Conservation (phyloP, 495 filamentous ascomycete genomes). For the Penicillium malachiteum region DNA sequence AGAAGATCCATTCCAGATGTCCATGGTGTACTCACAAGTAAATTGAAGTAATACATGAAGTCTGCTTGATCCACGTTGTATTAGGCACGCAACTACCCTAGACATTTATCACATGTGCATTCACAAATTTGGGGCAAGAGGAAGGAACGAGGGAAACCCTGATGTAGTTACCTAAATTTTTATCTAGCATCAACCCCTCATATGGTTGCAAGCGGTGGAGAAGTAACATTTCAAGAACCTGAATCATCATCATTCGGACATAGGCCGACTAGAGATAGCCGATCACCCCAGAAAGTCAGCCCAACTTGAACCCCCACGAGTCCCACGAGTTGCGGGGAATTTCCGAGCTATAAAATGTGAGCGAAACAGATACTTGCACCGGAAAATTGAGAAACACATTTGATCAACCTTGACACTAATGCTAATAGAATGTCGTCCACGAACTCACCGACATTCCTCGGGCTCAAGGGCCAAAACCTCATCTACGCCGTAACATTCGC, state of each 20-base stretch:
- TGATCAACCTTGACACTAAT: too few species aligned
- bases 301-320: background rate
- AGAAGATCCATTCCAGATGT: too few species aligned
- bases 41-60: too few species aligned
- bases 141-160: background rate
- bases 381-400: background rate
- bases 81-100: background rate
- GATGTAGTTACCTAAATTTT: background rate
- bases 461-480: constrained; percentile 25
- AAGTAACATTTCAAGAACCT: background rate
- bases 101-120: background rate
- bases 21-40: too few species aligned
- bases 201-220: background rate
- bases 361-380: background rate
- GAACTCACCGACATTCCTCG: constrained; percentile 12
- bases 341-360: background rate
- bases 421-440: background rate
- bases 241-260: background rate
- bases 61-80: background rate
- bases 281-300: background rate
- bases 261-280: constrained; percentile 1
- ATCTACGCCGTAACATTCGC: constrained; percentile 23
- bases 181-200: background rate
- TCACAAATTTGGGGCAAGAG: background rate
- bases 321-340: background rate